Evolutionary conservation across 768 basidiomycete species (phyloP).

Genomic region (Paxillus rubicundulus): DNA sequence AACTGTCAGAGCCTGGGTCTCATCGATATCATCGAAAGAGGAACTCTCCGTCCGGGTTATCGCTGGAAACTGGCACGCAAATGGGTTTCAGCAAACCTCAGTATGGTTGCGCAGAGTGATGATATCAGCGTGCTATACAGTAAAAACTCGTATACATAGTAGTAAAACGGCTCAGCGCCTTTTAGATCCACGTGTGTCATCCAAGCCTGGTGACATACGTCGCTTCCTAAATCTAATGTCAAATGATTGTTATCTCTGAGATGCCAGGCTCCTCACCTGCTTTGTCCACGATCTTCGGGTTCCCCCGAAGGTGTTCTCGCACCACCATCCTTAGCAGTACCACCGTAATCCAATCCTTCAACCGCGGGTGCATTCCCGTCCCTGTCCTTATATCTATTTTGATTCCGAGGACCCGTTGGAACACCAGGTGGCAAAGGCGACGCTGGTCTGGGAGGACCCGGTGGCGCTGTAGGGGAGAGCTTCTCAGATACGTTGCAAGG

Average conservation of each 20-base stretch:
- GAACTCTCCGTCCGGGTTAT: background rate
- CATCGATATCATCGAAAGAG: background rate
- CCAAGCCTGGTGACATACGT: conserved; percentile 67
- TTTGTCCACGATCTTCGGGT: conserved; percentile 62
- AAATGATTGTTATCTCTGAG: background rate
- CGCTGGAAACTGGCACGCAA: background rate
- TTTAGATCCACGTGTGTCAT: conserved; percentile 67
- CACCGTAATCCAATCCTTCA: conserved; percentile 87
- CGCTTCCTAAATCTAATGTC: conserved; percentile 53
- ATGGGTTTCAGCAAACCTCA: background rate
- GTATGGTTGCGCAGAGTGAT: conserved; percentile 7
- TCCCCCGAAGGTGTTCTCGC: conserved; percentile 61
- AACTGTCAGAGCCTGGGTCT: no score
- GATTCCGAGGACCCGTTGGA: conserved; percentile 84
- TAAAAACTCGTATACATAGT: conserved; percentile 29
- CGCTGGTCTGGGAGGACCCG: conserved; percentile 67
- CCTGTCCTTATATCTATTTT: conserved; percentile 88
- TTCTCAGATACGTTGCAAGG: conserved; percentile 1
- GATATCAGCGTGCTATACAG: conserved; percentile 23
- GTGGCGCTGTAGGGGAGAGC: conserved; percentile 32
- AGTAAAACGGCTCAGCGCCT: conserved; percentile 51
- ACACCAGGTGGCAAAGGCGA: conserved; percentile 86
- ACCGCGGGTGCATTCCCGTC: conserved; percentile 83
- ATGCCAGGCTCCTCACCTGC: conserved; percentile 42
- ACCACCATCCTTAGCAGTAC: conserved; percentile 44